These are phyloP conservation scores for Talaromyces pinophilus DNA, from an alignment of 2,329 filamentous ascomycete genomes.

Conservation along the genomic window DNA sequence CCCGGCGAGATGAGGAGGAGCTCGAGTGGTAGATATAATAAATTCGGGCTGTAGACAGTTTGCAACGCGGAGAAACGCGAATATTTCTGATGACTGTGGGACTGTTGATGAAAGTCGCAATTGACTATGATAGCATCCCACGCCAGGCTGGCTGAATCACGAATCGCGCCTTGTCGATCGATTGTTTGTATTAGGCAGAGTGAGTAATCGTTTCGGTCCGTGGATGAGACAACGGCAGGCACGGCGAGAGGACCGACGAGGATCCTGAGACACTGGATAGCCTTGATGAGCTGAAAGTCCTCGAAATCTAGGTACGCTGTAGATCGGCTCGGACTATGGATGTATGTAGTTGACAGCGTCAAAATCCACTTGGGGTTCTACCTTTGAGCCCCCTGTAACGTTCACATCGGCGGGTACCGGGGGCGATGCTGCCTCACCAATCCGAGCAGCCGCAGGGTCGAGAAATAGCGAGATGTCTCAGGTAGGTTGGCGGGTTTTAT, in stretches of 20 bases:
- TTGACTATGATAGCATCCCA: background rate
- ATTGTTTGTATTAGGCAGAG: background rate
- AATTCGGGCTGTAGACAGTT: background rate
- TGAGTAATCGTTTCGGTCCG: background rate
- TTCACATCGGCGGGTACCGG: conserved; percentile 17
- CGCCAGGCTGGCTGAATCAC: background rate
- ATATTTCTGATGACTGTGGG: background rate
- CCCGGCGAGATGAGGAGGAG: background rate
- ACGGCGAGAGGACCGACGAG: background rate
- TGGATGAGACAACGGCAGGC: conserved; percentile 15
- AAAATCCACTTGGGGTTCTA: background rate
- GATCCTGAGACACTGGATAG: conserved; percentile 4
- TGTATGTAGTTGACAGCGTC: conserved; percentile 6
- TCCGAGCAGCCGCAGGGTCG: conserved; percentile 22
- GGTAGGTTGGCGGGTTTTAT: conserved; percentile 17
- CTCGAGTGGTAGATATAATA: background rate
- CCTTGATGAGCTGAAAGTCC: background rate
- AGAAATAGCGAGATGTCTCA: conserved; percentile 31
- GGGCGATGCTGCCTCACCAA: conserved; percentile 20
- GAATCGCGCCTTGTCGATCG: conserved; percentile 8
- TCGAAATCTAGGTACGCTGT: conserved; percentile 6
- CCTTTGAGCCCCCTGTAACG: conserved; percentile 17
- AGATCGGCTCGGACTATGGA: background rate
- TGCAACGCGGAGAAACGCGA: background rate
- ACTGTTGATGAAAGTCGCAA: background rate